Evolutionary conservation across 108 stramenopile genomes (phyloP).

Genomic region (Hondaea fermentalgiana): DNA sequence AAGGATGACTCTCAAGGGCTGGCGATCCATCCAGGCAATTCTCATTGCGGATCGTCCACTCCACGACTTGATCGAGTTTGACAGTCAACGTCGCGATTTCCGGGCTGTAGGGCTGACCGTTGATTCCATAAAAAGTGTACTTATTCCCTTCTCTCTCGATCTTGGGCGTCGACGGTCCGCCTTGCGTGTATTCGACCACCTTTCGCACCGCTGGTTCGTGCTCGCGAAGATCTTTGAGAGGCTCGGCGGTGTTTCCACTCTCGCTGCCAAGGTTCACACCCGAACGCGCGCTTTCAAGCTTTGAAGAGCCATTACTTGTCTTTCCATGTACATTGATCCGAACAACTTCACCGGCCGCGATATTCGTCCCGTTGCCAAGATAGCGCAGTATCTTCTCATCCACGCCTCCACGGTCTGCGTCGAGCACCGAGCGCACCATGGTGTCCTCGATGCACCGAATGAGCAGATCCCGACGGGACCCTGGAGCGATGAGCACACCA

Average conservation of each 20-base stretch:
- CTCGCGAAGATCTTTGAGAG: not conserved
- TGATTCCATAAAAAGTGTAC: not conserved
- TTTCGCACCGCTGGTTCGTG: not conserved
- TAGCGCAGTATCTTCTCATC: not conserved
- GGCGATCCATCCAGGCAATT: not conserved
- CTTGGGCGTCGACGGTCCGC: not conserved
- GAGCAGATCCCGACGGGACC: not conserved
- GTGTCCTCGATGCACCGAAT: not conserved
- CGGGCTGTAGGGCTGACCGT: not conserved
- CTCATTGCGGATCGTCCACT: conserved; percentile 36
- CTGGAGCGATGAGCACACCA: not conserved
- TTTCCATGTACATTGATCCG: not conserved
- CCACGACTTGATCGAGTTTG: conserved; percentile 30
- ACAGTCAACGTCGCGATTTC: not conserved
- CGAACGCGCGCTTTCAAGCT: not conserved
- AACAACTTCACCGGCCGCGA: not conserved
- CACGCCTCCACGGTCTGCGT: not conserved
- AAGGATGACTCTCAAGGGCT: conserved; percentile 33
- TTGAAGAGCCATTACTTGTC: not conserved
- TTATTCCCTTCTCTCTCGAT: not conserved
- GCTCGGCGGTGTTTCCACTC: not conserved
- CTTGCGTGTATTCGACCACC: not conserved
- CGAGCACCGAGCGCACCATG: not conserved
- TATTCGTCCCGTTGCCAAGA: not conserved
- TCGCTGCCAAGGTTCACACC: not conserved